Conservation (phyloP, 495 filamentous ascomycete genomes). For the Massariosphaeria phaeospora region DNA sequence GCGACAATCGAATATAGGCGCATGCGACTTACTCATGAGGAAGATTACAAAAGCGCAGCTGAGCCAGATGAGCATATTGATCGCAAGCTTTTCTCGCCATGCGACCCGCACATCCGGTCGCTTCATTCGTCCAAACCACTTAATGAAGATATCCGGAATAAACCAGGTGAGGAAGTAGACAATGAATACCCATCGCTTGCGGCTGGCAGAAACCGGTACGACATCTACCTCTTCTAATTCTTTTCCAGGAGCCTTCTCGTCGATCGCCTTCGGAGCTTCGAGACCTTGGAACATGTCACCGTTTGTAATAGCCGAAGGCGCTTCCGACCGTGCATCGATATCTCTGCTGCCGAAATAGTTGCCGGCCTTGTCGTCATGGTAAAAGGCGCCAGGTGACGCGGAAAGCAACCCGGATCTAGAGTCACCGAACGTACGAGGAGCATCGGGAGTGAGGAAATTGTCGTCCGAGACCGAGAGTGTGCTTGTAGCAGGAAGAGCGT, state of each 20-base stretch:
- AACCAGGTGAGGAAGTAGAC: conserved; percentile 82
- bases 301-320: conserved; percentile 79
- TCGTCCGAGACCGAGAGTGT: conserved; percentile 47
- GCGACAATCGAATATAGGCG: conserved; percentile 36
- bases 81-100: conserved; percentile 96
- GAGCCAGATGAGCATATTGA: conserved; percentile 97
- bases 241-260: conserved; percentile 89
- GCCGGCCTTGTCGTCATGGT: conserved; percentile 66
- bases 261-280: conserved; percentile 90
- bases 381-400: conserved; percentile 54
- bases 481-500: conserved; percentile 46
- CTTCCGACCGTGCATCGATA: conserved; percentile 81
- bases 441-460: conserved; percentile 45
- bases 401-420: conserved; percentile 69
- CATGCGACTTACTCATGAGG: conserved; percentile 49
- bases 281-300: conserved; percentile 97
- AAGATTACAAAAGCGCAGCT: conserved; percentile 73
- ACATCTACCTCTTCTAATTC: conserved; percentile 88
- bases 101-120: conserved; percentile 90
- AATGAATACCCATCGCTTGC: conserved; percentile 88
- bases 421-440: conserved; percentile 53
- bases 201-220: conserved; percentile 66
- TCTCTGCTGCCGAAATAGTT: conserved; percentile 82
- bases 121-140: conserved; percentile 74
- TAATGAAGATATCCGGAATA: conserved; percentile 79